Conservation (phyloP, 306 rosid species). For the Prunus campanulata region DNA sequence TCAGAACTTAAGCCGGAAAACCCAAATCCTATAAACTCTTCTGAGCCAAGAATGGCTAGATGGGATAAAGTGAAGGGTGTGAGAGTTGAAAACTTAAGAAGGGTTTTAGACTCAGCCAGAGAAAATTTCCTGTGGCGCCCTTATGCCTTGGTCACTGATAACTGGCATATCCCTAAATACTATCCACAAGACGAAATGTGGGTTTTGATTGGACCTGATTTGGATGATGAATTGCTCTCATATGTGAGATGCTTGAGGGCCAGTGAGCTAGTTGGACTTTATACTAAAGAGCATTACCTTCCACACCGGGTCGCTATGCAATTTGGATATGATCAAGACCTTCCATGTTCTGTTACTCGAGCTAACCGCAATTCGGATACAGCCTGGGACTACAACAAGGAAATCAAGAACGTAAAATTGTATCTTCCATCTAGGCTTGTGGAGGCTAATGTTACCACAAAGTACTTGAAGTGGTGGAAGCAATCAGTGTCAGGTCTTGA, state of each 20-base stretch:
- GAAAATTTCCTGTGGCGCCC: slow-evolving; percentile 21
- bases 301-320: slow-evolving; percentile 49
- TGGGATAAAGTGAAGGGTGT: slow-evolving; percentile 13
- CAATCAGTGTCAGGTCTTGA: background rate
- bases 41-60: slow-evolving; percentile 24
- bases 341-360: slow-evolving; percentile 28
- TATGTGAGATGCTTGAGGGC: slow-evolving; percentile 7
- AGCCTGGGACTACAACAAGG: slow-evolving; percentile 40
- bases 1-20: background rate
- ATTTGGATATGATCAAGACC: slow-evolving; percentile 64
- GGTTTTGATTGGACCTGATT: slow-evolving; percentile 2
- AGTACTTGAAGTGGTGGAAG: slow-evolving; percentile 18
- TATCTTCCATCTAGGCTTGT: slow-evolving; percentile 36
- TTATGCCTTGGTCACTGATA: slow-evolving; percentile 6
- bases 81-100: background rate
- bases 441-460: slow-evolving; percentile 28
- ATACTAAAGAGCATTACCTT: background rate
- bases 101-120: slow-evolving; percentile 7
- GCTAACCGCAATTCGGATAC: background rate
- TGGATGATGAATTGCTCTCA: slow-evolving; percentile 1
- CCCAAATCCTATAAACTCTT: background rate
- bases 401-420: slow-evolving; percentile 12
- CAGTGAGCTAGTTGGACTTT: slow-evolving; percentile 3
- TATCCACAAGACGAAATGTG: slow-evolving; percentile 29
- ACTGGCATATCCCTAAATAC: slow-evolving; percentile 15